Percentiles rank a stretch among this genome's conserved stretches.
These are phyloP conservation scores for Lactarius hengduanensis DNA, from an alignment of 768 basidiomycete genomes.

Conservation along the genomic window DNA sequence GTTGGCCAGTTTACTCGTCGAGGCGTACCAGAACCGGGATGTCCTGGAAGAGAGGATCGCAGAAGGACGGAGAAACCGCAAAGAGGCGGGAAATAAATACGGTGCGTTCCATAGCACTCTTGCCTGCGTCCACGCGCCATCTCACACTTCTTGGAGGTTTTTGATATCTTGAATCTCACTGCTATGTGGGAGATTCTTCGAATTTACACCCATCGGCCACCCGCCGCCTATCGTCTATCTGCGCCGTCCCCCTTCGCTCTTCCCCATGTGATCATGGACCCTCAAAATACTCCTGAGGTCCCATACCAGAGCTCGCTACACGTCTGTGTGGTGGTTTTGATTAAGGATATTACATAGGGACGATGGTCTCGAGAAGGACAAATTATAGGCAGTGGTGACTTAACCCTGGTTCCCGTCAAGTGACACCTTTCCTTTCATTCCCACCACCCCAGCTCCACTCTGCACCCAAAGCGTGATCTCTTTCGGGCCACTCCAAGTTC, in stretches of 20 bases:
- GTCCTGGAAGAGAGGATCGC: constrained; percentile 82
- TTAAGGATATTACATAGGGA: background rate
- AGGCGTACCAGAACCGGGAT: constrained; percentile 83
- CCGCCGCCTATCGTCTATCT: background rate
- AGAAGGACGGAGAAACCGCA: constrained; percentile 76
- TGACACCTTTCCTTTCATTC: constrained; percentile 57
- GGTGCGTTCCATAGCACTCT: constrained; percentile 46
- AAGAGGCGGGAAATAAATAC: constrained; percentile 91
- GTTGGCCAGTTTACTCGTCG: constrained; percentile 72
- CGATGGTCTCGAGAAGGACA: too few species aligned
- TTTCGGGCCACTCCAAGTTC: constrained; percentile 42
- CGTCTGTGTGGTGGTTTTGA: background rate
- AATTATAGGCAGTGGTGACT: constrained; percentile 5
- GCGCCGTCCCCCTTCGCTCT: background rate
- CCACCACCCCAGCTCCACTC: constrained; percentile 56
- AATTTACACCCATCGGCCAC: background rate
- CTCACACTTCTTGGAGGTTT: constrained; percentile 17
- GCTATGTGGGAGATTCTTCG: background rate
- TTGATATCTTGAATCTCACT: constrained; percentile 7
- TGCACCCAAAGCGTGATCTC: constrained; percentile 55
- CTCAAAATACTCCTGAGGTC: background rate
- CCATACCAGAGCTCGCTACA: background rate
- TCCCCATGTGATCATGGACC: background rate
- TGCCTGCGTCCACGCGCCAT: background rate
- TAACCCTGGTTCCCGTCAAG: constrained; percentile 28